Percentiles rank a stretch among this genome's conserved stretches.
Conservation (phyloP, 2,329 filamentous ascomycete species). For the Claviceps paspali region DNA sequence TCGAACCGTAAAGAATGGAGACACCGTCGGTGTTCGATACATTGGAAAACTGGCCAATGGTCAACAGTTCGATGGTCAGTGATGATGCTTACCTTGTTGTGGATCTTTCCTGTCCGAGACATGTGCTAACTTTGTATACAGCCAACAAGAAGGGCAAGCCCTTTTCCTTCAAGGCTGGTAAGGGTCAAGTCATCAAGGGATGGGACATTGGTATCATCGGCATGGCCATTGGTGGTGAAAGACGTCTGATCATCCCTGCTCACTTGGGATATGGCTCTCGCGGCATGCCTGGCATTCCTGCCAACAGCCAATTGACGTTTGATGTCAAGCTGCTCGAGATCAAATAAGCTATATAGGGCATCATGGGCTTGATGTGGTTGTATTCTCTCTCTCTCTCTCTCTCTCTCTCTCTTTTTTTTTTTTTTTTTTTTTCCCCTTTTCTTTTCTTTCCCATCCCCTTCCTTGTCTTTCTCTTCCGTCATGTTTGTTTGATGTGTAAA, state of each 20-base stretch:
- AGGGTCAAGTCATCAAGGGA: constrained; percentile 94
- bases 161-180: constrained; percentile 88
- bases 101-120: not conserved
- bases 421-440: not conserved
- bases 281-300: constrained; percentile 68
- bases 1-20: constrained; percentile 73
- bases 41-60: constrained; percentile 93
- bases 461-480: not conserved
- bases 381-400: not conserved
- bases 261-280: constrained; percentile 81
- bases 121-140: constrained; percentile 17
- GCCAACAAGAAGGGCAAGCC: constrained; percentile 99
- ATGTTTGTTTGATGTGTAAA: constrained; percentile 1
- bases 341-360: constrained; percentile 41
- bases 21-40: constrained; percentile 87
- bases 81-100: not conserved
- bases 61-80: constrained; percentile 86
- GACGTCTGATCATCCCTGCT: constrained; percentile 78
- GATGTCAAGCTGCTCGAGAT: constrained; percentile 78
- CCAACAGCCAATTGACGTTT: constrained; percentile 82
- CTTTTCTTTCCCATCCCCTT: not conserved
- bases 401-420: not conserved
- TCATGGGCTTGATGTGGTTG: not conserved
- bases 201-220: constrained; percentile 92
- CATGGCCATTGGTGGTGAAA: constrained; percentile 88